A percentile compares a stretch with the other conserved stretches of the same genome.
Evolutionary conservation across 352 stramenopile genomes (phyloP).

Genomic region (Pythium rishiriense): DNA sequence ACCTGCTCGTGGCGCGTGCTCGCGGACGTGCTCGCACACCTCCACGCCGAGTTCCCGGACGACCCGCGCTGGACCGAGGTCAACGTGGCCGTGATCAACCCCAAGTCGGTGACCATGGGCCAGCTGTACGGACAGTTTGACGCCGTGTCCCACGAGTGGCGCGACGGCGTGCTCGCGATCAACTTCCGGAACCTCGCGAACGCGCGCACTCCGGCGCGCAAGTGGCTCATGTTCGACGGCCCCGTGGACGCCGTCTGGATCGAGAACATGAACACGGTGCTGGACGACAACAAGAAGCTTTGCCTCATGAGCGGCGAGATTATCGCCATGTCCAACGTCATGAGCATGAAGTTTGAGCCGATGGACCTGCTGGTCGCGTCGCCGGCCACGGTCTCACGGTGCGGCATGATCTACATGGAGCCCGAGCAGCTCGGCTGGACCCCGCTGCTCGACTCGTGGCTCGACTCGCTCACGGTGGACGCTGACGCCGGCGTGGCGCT

Average conservation of each 20-base stretch:
- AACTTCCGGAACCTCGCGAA: constrained; percentile 89
- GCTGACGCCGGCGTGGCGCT: constrained; percentile 3
- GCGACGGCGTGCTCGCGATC: constrained; percentile 95
- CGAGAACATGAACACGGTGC: constrained; percentile 97
- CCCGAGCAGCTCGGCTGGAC: constrained; percentile 88
- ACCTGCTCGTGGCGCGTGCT: constrained; percentile 90
- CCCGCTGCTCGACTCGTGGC: constrained; percentile 89
- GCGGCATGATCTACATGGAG: constrained; percentile 97
- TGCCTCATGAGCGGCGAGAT: constrained; percentile 94
- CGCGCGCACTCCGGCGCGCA: constrained; percentile 88
- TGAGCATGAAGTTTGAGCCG: constrained; percentile 98
- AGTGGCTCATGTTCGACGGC: constrained; percentile 95
- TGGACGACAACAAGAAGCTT: constrained; percentile 96
- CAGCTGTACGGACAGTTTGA: constrained; percentile 97
- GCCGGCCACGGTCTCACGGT: constrained; percentile 92
- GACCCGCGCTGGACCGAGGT: constrained; percentile 78
- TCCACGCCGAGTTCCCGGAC: constrained; percentile 69
- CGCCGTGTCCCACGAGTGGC: constrained; percentile 94
- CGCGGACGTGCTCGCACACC: constrained; percentile 81
- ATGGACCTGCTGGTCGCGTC: constrained; percentile 93
- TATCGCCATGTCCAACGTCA: constrained; percentile 93
- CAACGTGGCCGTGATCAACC: constrained; percentile 88
- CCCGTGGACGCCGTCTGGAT: constrained; percentile 96
- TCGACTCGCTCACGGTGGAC: constrained; percentile 63
- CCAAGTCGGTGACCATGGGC: constrained; percentile 95